Evolutionary conservation across 345 rosid genomes (phyloP), one percentile per base, ranked within the genome.

Genomic region (Gossypium turneri): DNA sequence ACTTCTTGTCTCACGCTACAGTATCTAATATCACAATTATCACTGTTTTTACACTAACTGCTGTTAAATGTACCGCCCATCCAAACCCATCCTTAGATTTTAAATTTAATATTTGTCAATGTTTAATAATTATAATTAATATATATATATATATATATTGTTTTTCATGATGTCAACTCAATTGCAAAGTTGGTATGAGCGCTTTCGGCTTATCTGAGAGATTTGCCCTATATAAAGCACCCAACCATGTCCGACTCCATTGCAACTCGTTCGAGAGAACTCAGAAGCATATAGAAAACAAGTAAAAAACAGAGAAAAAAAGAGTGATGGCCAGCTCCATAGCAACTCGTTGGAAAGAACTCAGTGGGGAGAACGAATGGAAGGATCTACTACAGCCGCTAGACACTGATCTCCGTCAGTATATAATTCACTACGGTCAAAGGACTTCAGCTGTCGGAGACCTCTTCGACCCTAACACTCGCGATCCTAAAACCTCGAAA

Each of bases 391-490:
- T 87, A 58, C 73, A 82, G 58, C 88, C 90, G 51, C 83, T 87
- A 13, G 81, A 85, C 53, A 41, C 72, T 64, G 85, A 85, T 76
- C 84, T 83, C 64, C 86, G 88, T 62, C 73, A 67, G 13, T 85
- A 75, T 50, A 73, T 87, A 27, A 51, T 87, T 41, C 85, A 85
- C 79, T 87, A 85, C 7, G 86, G 87, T 3, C 83, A 85, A 67
- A 77, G 77, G 67, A 81, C 80, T 41, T 75, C 47, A 64, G 82
- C 86, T 1, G 77, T 63, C 8, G 78, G 79, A 7, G 69, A 79
- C 59, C 79, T 85, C 48, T 85, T 82, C 63, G 17, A 61, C 3
- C 16, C 1, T 2, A 29, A 2, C 17, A 73, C 44, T 13, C 2
- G 0, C 1, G 62, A 8, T 34, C 73, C 44, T 1, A 19, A 4